Evolutionary conservation across 129 eudicot species (phyloP), one percentile per base, ranked within the genome.

Genomic region (Pulicaria dysenterica): DNA sequence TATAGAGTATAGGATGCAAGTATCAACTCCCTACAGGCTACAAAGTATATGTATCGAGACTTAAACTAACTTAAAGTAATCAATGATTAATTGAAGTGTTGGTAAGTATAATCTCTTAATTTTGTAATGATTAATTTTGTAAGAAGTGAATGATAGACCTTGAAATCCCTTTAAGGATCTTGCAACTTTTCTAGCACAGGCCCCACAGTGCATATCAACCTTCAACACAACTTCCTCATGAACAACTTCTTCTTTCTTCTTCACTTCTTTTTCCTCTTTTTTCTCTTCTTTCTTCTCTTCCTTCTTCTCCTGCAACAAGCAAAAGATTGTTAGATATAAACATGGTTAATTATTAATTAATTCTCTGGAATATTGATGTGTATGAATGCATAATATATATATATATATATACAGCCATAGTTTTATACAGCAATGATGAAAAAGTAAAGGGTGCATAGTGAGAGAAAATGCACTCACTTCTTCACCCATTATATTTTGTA

Each of bases 141-240:
- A n/a, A 47, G 6, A 6, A n/a, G 14, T 41, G 55, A 9, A 10
- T 48, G 8, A 44, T 15, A 8, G 19, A 86, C 97, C 97, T 88
- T 84, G 85, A 59, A 83, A 88, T 64, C 95, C 90, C 77, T 68
- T 77, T 45, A 91, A 81, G 55, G 97, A 70, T 79, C 84, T 82
- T 4, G 91, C 90, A 58, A 91, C 95, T 79, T 91, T 91, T 65
- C 86, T 79, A 41, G 97, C 95, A 80, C 97, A 91, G 73, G 97
- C 97, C 64, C 82, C 89, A 49, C 97, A 91, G 43, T 91, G 97
- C 97, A 91, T 91, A 40, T 91, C 97, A 49, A 91, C 97, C 80
- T 82, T 87, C 75, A 91, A 84, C 63, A 88, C 83, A 47, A 84
- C 81, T 19, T 79, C 87, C 47, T 71, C 73, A 60, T 66, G 63